These are phyloP conservation scores for Hyphopichia buzzinii DNA, from an alignment of 1,139 yeast species.

Conservation along the genomic window DNA sequence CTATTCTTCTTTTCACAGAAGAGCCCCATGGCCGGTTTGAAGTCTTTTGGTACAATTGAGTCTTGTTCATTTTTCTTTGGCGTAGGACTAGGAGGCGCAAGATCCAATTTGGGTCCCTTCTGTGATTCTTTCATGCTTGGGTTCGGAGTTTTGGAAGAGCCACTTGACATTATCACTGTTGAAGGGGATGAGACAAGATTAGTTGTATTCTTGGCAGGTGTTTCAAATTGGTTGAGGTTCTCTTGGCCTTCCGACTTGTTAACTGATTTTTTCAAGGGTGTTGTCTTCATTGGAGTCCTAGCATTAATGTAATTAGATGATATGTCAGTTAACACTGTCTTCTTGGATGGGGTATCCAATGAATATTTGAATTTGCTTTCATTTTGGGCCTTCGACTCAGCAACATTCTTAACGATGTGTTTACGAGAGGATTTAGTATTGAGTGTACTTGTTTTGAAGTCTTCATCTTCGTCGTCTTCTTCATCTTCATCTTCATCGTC, in stretches of 20 bases:
- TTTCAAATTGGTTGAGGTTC: conserved; percentile 13
- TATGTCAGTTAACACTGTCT: conserved; percentile 21
- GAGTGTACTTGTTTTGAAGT: background rate
- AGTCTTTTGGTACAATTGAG: conserved; percentile 7
- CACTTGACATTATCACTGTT: conserved; percentile 29
- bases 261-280: conserved; percentile 2
- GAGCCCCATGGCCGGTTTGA: conserved; percentile 44
- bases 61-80: conserved; percentile 26
- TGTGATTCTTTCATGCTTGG: conserved; percentile 1
- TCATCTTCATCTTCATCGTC: conserved; percentile 11
- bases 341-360: conserved; percentile 35
- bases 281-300: conserved; percentile 11
- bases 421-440: conserved; percentile 3
- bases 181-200: conserved; percentile 29
- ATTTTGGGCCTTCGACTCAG: background rate
- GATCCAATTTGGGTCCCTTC: background rate
- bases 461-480: conserved; percentile 11
- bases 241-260: background rate
- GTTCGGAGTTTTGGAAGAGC: conserved; percentile 2
- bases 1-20: conserved; percentile 30
- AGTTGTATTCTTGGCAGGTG: conserved; percentile 21
- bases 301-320: conserved; percentile 16
- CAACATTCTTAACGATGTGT: background rate
- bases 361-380: conserved; percentile 9
- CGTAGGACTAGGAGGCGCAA: conserved; percentile 40